These are phyloP conservation scores for Cudoniella acicularis DNA, from an alignment of 495 filamentous ascomycete genomes.

Conservation along the genomic window DNA sequence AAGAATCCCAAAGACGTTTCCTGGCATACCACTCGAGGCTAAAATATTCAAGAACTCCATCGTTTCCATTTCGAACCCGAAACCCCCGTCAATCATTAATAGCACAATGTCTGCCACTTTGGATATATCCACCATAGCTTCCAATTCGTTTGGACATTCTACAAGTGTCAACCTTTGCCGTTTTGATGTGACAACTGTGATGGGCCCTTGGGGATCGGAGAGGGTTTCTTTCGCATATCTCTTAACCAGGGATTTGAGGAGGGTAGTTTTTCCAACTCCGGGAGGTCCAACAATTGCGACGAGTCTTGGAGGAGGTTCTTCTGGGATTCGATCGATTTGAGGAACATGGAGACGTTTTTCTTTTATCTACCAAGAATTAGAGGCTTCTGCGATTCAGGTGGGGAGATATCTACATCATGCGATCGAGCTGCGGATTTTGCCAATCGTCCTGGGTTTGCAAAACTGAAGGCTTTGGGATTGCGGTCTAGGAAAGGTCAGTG, in stretches of 20 bases:
- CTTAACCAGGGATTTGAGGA: constrained; percentile 88
- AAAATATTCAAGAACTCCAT: constrained; percentile 98
- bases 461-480: constrained; percentile 92
- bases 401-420: constrained; percentile 68
- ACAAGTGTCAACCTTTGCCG: constrained; percentile 88
- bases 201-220: constrained; percentile 80
- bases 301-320: constrained; percentile 90
- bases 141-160: constrained; percentile 93
- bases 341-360: constrained; percentile 96
- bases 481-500: constrained; percentile 40
- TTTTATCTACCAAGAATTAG: constrained; percentile 58
- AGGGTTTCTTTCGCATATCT: constrained; percentile 95
- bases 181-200: constrained; percentile 94
- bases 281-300: constrained; percentile 92
- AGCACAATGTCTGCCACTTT: constrained; percentile 97
- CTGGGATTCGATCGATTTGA: constrained; percentile 88
- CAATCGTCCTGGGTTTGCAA: constrained; percentile 78
- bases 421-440: constrained; percentile 82
- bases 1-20: constrained; percentile 94
- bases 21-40: constrained; percentile 88
- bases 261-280: constrained; percentile 62
- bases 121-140: constrained; percentile 90
- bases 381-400: not conserved
- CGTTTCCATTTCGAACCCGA: constrained; percentile 98
- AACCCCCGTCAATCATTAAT: constrained; percentile 97